phyloP scores from a whole-genome alignment of 768 basidiomycete genomes.

The Myochromella boudieri region DNA sequence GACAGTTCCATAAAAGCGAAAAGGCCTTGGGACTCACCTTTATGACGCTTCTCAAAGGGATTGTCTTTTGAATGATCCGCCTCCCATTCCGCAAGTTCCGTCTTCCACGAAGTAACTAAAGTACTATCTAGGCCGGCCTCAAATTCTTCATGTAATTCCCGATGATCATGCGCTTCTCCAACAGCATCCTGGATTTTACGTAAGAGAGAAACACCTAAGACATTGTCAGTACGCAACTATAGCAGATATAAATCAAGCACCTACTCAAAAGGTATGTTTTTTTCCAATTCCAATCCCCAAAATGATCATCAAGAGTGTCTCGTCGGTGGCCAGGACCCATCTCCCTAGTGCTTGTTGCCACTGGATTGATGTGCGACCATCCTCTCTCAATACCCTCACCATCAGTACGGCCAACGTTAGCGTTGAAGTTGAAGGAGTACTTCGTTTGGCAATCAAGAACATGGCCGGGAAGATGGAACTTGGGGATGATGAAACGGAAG shows the following conservation, averaged over 20 bases:
- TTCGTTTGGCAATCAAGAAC: slow-evolving; percentile 18
- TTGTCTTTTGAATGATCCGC: slow-evolving; percentile 3
- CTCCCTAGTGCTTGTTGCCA: slow-evolving; percentile 27
- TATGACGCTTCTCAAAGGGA: slow-evolving; percentile 9
- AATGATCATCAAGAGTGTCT: slow-evolving; percentile 25
- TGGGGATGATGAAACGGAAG: slow-evolving; percentile 19
- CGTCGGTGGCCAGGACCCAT: slow-evolving; percentile 31
- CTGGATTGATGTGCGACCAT: slow-evolving; percentile 27
- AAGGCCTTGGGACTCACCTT: too few species aligned
- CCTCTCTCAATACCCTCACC: slow-evolving; percentile 30
- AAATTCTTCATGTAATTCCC: background rate
- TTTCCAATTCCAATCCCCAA: background rate
- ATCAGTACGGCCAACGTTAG: slow-evolving; percentile 27
- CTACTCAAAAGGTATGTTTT: background rate
- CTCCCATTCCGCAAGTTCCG: slow-evolving; percentile 7
- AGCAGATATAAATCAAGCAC: too few species aligned
- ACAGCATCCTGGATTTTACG: slow-evolving; percentile 6
- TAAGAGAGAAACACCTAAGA: slow-evolving; percentile 13
- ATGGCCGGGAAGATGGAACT: slow-evolving; percentile 28
- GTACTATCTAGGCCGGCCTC: background rate
- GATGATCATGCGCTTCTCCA: background rate
- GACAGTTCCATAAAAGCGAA: slow-evolving; percentile 5
- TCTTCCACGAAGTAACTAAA: background rate
- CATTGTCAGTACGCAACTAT: too few species aligned
- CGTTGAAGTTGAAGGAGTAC: slow-evolving; percentile 20